Base-by-base conservation (phyloP, 164 flowering plant genomes). In the Kingdonia uniflora region DNA sequence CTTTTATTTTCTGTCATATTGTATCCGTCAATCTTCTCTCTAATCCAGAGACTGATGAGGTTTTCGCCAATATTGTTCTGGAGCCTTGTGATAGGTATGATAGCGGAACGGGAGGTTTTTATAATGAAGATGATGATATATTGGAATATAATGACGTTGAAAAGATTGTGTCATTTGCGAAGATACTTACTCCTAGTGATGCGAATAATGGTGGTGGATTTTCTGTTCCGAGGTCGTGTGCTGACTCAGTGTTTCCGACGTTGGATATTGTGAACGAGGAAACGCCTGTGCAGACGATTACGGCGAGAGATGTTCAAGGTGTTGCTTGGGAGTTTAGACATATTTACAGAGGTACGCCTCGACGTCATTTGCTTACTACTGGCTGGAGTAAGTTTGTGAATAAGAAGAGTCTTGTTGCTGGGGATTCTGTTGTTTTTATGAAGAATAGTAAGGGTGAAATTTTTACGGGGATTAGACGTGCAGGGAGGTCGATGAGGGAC, bases 381-480 rank as follows among this genome's bases (percentile, higher is more conserved):
- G 96, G 96, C 0, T 88, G 96, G 96, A 85, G 88, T 65, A 78
- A 72, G 79, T 88, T 85, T 55, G 96, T 88, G 11, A 82, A 85
- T 57, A 6, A 51, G 14, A 84, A 85, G 80, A 80, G 69, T 65
- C 75, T 87, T 6, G 67, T 76, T 0, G 85, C 90, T 0, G 94
- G 91, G 0, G 96, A 88, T 49, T 74, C 86, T 0, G 90, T 78
- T n/a, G 80, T 89, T 11, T 85, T 89, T 42, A 76, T 81, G 74
- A 70, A 65, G 57, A 66, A 66, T 19, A 12, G 54, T 26, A 57
- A 5, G 6, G 66, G 73, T 4, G 66, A 70, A 64, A 63, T 84
- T 33, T 78, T 62, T 12, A 71, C 76, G 5, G 95, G 92, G 11
- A 46, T 88, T 4, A 63, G 95, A 29, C 57, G 91, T 17, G 62